These are phyloP conservation scores for Beverwykella pulmonaria DNA, from an alignment of 495 filamentous ascomycete species.

Conservation along the genomic window DNA sequence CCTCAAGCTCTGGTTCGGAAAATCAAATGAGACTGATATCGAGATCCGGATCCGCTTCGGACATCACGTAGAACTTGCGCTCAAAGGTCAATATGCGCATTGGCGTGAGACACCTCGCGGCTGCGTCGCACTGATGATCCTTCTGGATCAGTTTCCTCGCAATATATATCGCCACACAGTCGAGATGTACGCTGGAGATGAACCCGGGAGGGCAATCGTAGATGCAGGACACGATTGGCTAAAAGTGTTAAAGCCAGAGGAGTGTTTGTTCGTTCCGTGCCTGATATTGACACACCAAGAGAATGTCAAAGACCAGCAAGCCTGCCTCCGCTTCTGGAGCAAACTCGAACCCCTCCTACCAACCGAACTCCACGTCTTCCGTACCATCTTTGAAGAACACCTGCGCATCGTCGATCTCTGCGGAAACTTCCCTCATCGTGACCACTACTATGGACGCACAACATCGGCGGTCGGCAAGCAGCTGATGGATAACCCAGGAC, in stretches of 20 bases:
- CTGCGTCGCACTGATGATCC: constrained; percentile 44
- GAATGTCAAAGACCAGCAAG: constrained; percentile 17
- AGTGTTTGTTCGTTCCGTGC: constrained; percentile 21
- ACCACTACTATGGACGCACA: constrained; percentile 22
- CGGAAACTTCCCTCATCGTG: constrained; percentile 18
- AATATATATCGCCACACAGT: constrained; percentile 45
- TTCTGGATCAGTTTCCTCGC: constrained; percentile 47
- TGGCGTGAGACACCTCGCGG: constrained; percentile 21
- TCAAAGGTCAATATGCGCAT: constrained; percentile 4
- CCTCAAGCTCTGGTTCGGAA: constrained; percentile 27
- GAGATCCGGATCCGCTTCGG: constrained; percentile 17
- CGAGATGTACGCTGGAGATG: constrained; percentile 44
- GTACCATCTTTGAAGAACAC: constrained; percentile 25
- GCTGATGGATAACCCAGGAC: constrained; percentile 20
- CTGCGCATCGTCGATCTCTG: constrained; percentile 23
- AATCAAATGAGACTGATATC: constrained; percentile 14
- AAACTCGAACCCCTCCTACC: constrained; percentile 22
- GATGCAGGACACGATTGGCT: constrained; percentile 18
- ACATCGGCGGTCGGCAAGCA: constrained; percentile 15
- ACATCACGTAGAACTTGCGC: constrained; percentile 18
- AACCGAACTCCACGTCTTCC: constrained; percentile 21
- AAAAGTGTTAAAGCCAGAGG: constrained; percentile 11
- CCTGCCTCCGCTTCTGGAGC: constrained; percentile 14
- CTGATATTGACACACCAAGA: constrained; percentile 24
- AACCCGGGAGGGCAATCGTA: constrained; percentile 36